Base-by-base conservation (phyloP, 352 stramenopile genomes). In the Phytophthora pisi region DNA sequence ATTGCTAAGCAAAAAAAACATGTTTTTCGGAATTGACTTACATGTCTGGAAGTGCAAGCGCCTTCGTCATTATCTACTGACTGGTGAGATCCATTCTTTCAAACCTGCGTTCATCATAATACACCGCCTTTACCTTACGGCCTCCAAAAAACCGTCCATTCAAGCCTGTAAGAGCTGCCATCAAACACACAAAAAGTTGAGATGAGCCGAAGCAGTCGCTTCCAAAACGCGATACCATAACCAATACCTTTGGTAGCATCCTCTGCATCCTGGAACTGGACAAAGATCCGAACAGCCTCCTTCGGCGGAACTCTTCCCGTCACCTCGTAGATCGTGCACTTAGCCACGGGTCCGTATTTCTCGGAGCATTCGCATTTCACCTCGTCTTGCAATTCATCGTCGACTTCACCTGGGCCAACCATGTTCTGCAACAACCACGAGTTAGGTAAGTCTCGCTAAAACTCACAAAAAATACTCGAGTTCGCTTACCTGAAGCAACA, bases 141-240 rank as follows among this genome's bases (percentile, higher is more conserved):
- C 92, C 92, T 55, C 84, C 92, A 72, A 98, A 97, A 72, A 96
- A 98, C 30, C 92, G 82, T 6, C 86, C 86, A 62, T 95, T 91
- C 57, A 98, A 78, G 24, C 88, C 92, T 53, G 79, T 67, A 42
- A 93, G 70, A 34, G 90, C 90, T 96, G 58, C 36, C 11, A 43
- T 50, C 47, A 47, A 5, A 40, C 54, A 40, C 1, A 47, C 3
- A 16, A 65, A 43, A 3, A 45, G 1, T 20, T 10, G 15, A 71
- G 5, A 26, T 40, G 49, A 52, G 9, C 16, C 53, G 18, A 36
- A 45, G 2, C 51, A 68, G n/a, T 50, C 7, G n/a, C 16, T 50
- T 2, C 7, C 26, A 61, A 8, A n/a, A 57, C 42, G 26, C 3
- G 6, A 11, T 15, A n/a, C 15, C 38, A 45, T 15, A 13, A 6